Evolutionary conservation across 2,329 filamentous ascomycete genomes (phyloP), one percentile per base, ranked within the genome.

Genomic region (Coniella vitis): DNA sequence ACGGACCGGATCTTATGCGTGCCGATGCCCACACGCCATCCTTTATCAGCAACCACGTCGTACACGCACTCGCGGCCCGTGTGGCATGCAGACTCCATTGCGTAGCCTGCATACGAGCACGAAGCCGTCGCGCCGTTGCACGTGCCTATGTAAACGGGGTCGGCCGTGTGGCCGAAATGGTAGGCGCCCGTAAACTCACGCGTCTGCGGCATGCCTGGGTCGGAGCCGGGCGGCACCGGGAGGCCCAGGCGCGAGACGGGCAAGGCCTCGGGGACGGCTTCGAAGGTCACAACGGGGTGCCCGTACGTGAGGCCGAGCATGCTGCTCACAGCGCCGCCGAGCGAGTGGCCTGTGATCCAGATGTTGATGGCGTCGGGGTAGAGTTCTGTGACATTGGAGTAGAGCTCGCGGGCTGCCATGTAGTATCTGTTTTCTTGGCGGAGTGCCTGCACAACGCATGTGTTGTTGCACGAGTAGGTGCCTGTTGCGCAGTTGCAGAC

Each of bases 141-240:
- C 1, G 84, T 87, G 29, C 93, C 93, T 70, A 96, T 90, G 61
- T 85, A 98, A 31, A 98, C 83, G 0, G 93, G 93, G 65, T 98
- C 93, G 1, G 93, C 93, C 0, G 90, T 97, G 61, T 97, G 90
- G 4, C 93, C 93, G 63, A 96, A 91, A 65, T 98, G 93, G 61
- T 83, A 94, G 0, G 86, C 76, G 12, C 88, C 90, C 0, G 89
- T 94, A 59, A 81, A 78, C 51, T 79, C 69, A 37, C 88, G 75
- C 34, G 78, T 75, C 60, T 94, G 88, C 25, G 88, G 84, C 29
- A 79, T 74, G 37, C 78, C 73, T 20, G 88, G 78, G 59, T 90
- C 78, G 39, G 84, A 75, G 20, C 87, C 87, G 0, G 91, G 91
- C 12, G 93, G 91, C 0, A 83, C 77, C 0, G 91, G 91, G 7